These are phyloP conservation scores for Somion occarium DNA, from an alignment of 1,284 basidiomycete genomes.

Conservation along the genomic window DNA sequence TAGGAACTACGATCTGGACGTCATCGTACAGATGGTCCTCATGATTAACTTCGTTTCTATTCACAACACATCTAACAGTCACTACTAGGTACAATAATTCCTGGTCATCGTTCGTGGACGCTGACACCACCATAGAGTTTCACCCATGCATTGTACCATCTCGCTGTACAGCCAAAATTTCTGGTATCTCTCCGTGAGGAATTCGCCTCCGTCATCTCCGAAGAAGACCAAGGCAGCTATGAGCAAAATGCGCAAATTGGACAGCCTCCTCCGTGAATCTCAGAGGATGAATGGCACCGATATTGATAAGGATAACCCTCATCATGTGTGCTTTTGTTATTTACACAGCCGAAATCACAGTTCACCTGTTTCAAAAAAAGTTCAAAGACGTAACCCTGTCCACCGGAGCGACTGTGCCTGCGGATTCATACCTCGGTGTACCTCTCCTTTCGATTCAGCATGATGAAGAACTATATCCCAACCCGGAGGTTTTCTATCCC, in stretches of 20 bases:
- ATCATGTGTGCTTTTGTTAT: too few species aligned
- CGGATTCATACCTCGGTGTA: constrained; percentile 1
- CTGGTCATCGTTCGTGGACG: too few species aligned
- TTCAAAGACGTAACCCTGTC: constrained; percentile 9
- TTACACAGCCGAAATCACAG: too few species aligned
- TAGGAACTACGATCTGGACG: neutral
- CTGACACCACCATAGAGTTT: too few species aligned
- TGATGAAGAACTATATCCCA: constrained; percentile 6
- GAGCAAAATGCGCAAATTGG: constrained; percentile 21
- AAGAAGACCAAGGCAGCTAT: constrained; percentile 18
- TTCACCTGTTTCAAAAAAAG: neutral
- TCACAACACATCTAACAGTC: neutral
- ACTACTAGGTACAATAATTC: too few species aligned
- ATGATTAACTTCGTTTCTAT: constrained; percentile 2
- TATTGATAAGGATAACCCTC: constrained; percentile 11
- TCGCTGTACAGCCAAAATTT: constrained; percentile 19
- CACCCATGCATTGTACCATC: constrained; percentile 22
- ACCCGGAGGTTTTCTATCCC: constrained; percentile 8
- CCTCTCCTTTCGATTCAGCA: constrained; percentile 1
- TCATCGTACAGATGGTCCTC: neutral
- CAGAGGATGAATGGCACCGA: constrained; percentile 8
- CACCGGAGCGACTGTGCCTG: constrained; percentile 3
- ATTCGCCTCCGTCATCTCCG: constrained; percentile 13
- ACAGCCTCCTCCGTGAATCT: constrained; percentile 24
- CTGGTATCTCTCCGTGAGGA: constrained; percentile 21